phyloP scores from a whole-genome alignment of 2,329 filamentous ascomycete species.

The Colletotrichum brevisporum region DNA sequence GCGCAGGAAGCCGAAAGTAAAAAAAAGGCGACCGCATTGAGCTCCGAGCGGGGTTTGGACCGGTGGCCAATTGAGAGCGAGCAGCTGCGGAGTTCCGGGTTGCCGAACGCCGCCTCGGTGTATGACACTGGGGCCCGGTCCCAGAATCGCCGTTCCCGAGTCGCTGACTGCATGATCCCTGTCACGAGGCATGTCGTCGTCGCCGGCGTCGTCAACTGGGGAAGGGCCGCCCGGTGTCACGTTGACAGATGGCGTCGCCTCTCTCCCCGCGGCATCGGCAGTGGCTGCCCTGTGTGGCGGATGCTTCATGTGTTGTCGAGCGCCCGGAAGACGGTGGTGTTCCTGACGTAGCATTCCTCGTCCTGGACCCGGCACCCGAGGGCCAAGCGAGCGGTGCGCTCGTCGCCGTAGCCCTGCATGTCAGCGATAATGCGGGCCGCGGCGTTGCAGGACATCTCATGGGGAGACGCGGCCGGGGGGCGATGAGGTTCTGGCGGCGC shows the following conservation, averaged over 20 bases:
- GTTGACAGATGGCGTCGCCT: background rate
- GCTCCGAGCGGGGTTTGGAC: background rate
- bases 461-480: conserved; percentile 45
- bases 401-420: conserved; percentile 53
- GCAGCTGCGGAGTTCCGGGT: background rate
- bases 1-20: background rate
- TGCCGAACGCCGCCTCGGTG: background rate
- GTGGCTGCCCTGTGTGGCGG: too few relatives aligned
- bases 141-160: background rate
- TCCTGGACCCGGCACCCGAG: conserved; percentile 49
- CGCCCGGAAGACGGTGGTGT: conserved; percentile 51
- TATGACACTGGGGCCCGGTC: background rate
- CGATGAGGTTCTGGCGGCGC: conserved; percentile 41
- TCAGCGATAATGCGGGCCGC: conserved; percentile 56
- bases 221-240: background rate
- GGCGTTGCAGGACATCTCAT: conserved; percentile 53
- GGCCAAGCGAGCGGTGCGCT: conserved; percentile 44
- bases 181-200: background rate
- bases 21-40: background rate
- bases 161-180: background rate
- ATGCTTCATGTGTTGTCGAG: conserved; percentile 47
- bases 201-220: background rate
- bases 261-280: too few relatives aligned
- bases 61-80: background rate
- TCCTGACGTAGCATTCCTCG: conserved; percentile 51